These are phyloP conservation scores for Daldinia childiae DNA, from an alignment of 495 filamentous ascomycete genomes.

Conservation along the genomic window DNA sequence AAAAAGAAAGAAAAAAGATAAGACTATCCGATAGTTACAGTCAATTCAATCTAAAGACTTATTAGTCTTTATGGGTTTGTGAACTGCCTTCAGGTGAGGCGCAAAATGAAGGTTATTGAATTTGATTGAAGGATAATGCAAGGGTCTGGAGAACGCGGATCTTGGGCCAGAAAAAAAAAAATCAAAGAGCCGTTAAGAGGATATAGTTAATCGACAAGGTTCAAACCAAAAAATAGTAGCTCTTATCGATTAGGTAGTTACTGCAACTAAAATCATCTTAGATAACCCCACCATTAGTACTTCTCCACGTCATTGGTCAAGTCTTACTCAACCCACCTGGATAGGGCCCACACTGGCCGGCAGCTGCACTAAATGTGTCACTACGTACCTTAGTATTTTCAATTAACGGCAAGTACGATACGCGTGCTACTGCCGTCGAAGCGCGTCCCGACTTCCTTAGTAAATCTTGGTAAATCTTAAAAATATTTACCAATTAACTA, in stretches of 20 bases:
- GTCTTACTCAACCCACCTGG: constrained; percentile 15
- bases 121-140: constrained; percentile 10
- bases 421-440: constrained; percentile 6
- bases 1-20: constrained; percentile 10
- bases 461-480: background rate
- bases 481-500: too few species aligned
- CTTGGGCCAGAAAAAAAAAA: constrained; percentile 27
- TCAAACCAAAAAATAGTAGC: constrained; percentile 13
- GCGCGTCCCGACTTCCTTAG: constrained; percentile 23
- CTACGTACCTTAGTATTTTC: background rate
- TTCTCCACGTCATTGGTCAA: constrained; percentile 21
- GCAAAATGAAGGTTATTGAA: constrained; percentile 16
- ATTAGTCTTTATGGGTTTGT: background rate
- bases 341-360: background rate
- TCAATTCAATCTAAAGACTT: background rate
- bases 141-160: constrained; percentile 27
- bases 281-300: constrained; percentile 14
- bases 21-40: background rate
- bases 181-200: constrained; percentile 12
- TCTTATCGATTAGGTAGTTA: constrained; percentile 29
- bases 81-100: constrained; percentile 6
- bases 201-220: constrained; percentile 24
- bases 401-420: constrained; percentile 11
- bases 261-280: background rate
- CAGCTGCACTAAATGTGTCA: constrained; percentile 15